Evolutionary conservation across 2,329 filamentous ascomycete species (phyloP).

Genomic region (Huntiella omanensis): DNA sequence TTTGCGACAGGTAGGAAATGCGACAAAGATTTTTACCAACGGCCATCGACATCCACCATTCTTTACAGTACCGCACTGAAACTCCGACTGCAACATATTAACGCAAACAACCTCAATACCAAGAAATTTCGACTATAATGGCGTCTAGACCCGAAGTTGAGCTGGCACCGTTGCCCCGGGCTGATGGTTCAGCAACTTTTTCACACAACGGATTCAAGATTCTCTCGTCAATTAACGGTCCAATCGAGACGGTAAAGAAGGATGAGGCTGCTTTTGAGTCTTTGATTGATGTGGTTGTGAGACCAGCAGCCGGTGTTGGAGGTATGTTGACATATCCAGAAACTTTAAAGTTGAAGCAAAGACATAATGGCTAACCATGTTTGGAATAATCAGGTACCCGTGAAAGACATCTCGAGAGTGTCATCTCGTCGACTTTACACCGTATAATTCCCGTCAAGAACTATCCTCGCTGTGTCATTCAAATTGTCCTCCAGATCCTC

Average conservation of each 20-base stretch:
- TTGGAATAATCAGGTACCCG: constrained; percentile 34
- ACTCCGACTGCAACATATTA: background rate
- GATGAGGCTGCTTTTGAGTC: constrained; percentile 89
- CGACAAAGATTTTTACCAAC: too few relatives aligned
- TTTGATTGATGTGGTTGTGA: constrained; percentile 71
- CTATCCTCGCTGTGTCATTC: constrained; percentile 60
- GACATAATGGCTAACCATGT: background rate
- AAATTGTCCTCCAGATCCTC: constrained; percentile 63
- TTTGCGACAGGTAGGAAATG: too few relatives aligned
- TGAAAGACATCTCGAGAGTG: constrained; percentile 64
- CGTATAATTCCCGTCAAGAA: constrained; percentile 57
- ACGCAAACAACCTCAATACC: background rate
- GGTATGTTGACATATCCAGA: constrained; percentile 28
- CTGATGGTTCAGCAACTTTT: constrained; percentile 67
- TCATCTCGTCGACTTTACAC: constrained; percentile 52
- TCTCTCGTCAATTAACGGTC: constrained; percentile 76
- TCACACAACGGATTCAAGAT: constrained; percentile 61
- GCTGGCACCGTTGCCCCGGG: constrained; percentile 43
- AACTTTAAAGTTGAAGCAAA: background rate
- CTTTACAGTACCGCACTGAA: too few relatives aligned
- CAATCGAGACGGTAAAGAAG: constrained; percentile 63
- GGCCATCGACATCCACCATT: too few relatives aligned
- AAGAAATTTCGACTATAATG: constrained; percentile 7
- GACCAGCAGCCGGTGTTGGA: constrained; percentile 69
- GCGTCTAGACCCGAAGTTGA: constrained; percentile 28